Evolutionary conservation across 495 filamentous ascomycete species (phyloP), one percentile per base, ranked within the genome.

Genomic region (Hypomontagnella submonticulosa): DNA sequence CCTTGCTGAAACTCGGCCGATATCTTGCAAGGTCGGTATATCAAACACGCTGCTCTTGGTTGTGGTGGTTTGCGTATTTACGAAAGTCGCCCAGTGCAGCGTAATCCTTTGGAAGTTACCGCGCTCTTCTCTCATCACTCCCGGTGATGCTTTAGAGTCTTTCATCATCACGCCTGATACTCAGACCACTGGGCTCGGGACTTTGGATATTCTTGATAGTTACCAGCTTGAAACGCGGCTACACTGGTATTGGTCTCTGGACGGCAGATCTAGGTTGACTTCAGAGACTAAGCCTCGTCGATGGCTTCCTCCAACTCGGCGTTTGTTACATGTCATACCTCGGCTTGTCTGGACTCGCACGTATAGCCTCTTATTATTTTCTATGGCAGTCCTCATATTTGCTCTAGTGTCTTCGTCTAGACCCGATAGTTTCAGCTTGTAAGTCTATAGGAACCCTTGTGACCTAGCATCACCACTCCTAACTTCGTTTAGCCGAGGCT

Each of bases 101-200:
- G 11, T 61, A 1, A 38, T 61, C 6, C 3, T 61, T 12, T 61
- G 49, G 49, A 61, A 54, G 12, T 16, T 61, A 6, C 58, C 32
- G 12, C 12, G n/a, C 16, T 4, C 36, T 1, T 46, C 59, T 33
- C 43, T 63, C 16, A 42, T 63, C 8, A 56, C 59, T 20, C 41
- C 34, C 13, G 58, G 58, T 4, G 58, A 54, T 47, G 49, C 48
- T 9, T 18, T 54, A 33, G 58, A 41, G 10, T 62, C 59, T 15
- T 62, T 62, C 13, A 55, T 62, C 6, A 62, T 16, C 3, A 34
- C 34, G 0, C 50, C 51, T 3, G 20, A 27, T 10, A 10, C n/a
- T 19, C 34, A 12, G 4, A 59, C 56, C 41, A 32, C 13, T 33
- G 43, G 43, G 2, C 44, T 59, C 7, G 56, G 44, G 9, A 59